Conservation (phyloP, 2,329 filamentous ascomycete genomes). For the Alternaria metachromatica region DNA sequence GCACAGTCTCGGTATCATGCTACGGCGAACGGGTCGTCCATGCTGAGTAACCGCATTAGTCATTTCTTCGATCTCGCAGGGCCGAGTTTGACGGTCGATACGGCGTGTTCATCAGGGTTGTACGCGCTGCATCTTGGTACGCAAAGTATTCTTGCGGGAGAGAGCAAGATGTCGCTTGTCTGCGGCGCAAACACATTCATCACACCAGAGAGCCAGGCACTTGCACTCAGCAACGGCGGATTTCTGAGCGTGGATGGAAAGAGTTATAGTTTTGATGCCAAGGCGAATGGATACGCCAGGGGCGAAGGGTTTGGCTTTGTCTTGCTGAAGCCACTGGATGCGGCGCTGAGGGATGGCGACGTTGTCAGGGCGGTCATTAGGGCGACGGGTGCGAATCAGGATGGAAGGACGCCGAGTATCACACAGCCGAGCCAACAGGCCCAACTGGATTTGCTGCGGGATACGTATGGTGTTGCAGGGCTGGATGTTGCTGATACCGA, state of each 20-base stretch:
- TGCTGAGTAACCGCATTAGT: constrained; percentile 31
- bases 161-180: constrained; percentile 23
- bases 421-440: constrained; percentile 52
- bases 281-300: constrained; percentile 67
- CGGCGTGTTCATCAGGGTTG: constrained; percentile 30
- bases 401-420: constrained; percentile 12
- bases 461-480: constrained; percentile 7
- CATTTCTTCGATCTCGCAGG: constrained; percentile 30
- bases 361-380: constrained; percentile 30
- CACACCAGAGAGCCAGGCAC: constrained; percentile 7
- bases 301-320: constrained; percentile 66
- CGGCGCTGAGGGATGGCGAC: constrained; percentile 18
- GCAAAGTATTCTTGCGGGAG: constrained; percentile 27
- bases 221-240: constrained; percentile 1
- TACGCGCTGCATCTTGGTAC: constrained; percentile 27
- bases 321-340: constrained; percentile 53
- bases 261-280: constrained; percentile 1
- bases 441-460: constrained; percentile 33
- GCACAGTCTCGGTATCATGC: constrained; percentile 8
- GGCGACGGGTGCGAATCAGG: constrained; percentile 22
- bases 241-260: constrained; percentile 3
- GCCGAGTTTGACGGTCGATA: constrained; percentile 26
- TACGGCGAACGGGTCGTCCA: constrained; percentile 23
- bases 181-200: constrained; percentile 10
- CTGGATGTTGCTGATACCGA: constrained; percentile 3